Percentiles rank a stretch among this genome's conserved stretches.
Conservation (phyloP, 495 filamentous ascomycete species). For the Aspergillus hancockii region DNA sequence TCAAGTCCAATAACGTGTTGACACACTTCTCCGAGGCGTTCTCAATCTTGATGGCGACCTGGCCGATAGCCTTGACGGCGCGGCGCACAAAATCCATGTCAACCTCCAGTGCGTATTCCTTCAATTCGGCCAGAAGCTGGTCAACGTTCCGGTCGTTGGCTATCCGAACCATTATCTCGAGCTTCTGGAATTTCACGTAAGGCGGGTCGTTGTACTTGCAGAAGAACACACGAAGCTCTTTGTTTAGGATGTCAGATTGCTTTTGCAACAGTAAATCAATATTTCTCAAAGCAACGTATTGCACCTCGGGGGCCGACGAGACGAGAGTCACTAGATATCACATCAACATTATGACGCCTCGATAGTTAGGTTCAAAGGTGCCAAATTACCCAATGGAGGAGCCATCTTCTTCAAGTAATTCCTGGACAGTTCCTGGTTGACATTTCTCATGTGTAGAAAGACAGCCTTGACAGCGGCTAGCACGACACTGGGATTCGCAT, state of each 20-base stretch:
- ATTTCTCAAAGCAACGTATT: conserved; percentile 94
- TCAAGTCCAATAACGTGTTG: conserved; percentile 88
- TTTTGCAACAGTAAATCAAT: conserved; percentile 95
- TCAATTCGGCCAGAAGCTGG: conserved; percentile 88
- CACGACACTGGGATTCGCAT: conserved; percentile 96
- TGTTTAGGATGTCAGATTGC: conserved; percentile 92
- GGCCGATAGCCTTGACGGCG: conserved; percentile 92
- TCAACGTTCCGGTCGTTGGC: conserved; percentile 97
- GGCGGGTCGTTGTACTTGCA: conserved; percentile 99
- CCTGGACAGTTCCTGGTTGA: conserved; percentile 73
- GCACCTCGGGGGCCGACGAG: conserved; percentile 93
- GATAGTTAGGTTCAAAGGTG: neutral
- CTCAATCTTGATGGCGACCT: conserved; percentile 98
- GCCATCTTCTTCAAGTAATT: conserved; percentile 98
- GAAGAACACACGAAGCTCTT: conserved; percentile 97
- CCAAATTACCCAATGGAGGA: conserved; percentile 75
- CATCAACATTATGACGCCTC: conserved; percentile 16
- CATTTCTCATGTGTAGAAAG: conserved; percentile 90
- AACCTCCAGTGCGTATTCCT: conserved; percentile 96
- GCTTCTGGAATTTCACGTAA: conserved; percentile 95
- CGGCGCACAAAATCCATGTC: conserved; percentile 98
- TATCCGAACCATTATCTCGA: conserved; percentile 99
- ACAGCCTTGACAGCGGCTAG: conserved; percentile 96
- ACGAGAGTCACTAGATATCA: conserved; percentile 77
- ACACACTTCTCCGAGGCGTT: conserved; percentile 91